Evolutionary conservation across 345 rosid genomes (phyloP).

Genomic region (Salix udensis): DNA sequence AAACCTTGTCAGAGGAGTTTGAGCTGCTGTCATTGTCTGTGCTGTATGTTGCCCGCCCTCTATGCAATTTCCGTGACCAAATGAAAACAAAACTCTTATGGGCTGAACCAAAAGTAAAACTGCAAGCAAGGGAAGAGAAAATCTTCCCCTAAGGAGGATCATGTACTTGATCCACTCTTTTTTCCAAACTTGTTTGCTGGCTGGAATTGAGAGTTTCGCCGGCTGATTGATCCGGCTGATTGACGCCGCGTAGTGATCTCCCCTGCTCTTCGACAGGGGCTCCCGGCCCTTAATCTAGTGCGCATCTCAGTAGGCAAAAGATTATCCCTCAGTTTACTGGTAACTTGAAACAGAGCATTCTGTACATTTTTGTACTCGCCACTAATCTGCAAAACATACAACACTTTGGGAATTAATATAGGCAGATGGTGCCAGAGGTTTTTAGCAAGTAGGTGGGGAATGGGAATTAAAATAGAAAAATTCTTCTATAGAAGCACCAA

Average conservation of each 20-base stretch:
- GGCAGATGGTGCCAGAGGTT: slow-evolving; percentile 13
- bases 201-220: slow-evolving; percentile 11
- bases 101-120: not conserved
- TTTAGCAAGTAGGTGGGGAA: not conserved
- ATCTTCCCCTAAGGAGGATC: slow-evolving; percentile 33
- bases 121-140: not conserved
- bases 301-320: slow-evolving; percentile 34
- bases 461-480: not conserved
- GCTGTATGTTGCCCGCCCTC: slow-evolving; percentile 4
- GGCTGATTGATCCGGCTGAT: not conserved
- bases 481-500: not conserved
- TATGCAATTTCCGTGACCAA: slow-evolving; percentile 26
- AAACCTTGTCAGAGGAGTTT: slow-evolving; percentile 20
- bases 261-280: slow-evolving; percentile 20
- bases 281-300: slow-evolving; percentile 22
- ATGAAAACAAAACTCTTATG: slow-evolving; percentile 11
- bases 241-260: slow-evolving; percentile 15
- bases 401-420: not conserved
- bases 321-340: slow-evolving; percentile 34
- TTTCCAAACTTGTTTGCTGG: slow-evolving; percentile 19
- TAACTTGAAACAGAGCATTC: slow-evolving; percentile 38
- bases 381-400: slow-evolving; percentile 34
- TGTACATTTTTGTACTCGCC: slow-evolving; percentile 41
- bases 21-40: slow-evolving; percentile 19
- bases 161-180: slow-evolving; percentile 31